These are phyloP conservation scores for Camellia japonica DNA, from an alignment of 148 eudicot species.

Conservation along the genomic window DNA sequence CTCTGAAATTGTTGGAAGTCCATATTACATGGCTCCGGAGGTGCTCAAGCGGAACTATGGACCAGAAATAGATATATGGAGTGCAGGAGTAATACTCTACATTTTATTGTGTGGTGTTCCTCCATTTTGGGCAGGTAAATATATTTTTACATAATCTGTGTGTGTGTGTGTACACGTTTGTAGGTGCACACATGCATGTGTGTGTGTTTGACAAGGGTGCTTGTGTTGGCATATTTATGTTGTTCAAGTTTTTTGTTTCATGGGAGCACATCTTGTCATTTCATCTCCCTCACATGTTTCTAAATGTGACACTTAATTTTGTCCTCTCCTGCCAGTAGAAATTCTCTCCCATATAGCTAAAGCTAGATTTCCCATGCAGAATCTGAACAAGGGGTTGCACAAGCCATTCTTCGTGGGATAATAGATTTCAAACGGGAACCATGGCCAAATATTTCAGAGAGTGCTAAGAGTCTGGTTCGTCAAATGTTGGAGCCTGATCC, in stretches of 20 bases:
- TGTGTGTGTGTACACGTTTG: background rate
- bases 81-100: constrained; percentile 94
- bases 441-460: constrained; percentile 93
- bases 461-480: constrained; percentile 63
- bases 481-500: constrained; percentile 81
- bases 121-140: constrained; percentile 93
- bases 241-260: background rate
- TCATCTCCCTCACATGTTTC: background rate
- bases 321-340: background rate
- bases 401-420: constrained; percentile 83
- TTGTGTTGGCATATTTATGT: background rate
- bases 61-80: constrained; percentile 97
- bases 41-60: constrained; percentile 93
- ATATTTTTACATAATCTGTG: background rate
- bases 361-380: constrained; percentile 41
- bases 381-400: constrained; percentile 99
- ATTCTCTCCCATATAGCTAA: constrained; percentile 6
- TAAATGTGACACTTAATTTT: background rate
- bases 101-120: constrained; percentile 96
- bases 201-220: background rate
- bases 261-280: background rate
- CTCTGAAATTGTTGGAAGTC: constrained; percentile 97
- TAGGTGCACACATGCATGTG: background rate
- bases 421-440: constrained; percentile 95
- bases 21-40: constrained; percentile 95